These are phyloP conservation scores for Flaveria robusta DNA, from an alignment of 129 eudicot genomes.

Conservation along the genomic window DNA sequence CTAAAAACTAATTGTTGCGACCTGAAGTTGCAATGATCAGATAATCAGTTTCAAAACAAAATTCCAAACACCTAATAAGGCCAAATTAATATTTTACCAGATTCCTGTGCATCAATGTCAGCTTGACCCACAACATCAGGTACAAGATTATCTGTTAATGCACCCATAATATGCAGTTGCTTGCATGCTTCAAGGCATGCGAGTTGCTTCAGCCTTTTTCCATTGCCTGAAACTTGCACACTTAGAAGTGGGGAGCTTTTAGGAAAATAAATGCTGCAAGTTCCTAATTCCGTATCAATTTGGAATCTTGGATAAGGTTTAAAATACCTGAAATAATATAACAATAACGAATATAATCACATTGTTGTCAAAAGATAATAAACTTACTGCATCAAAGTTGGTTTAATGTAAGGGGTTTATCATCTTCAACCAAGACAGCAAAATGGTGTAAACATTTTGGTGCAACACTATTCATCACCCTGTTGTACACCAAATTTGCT, in stretches of 20 bases:
- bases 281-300: conserved; percentile 45
- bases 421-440: background rate
- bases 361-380: background rate
- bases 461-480: background rate
- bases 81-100: conserved; percentile 42
- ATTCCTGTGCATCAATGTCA: conserved; percentile 33
- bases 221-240: conserved; percentile 44
- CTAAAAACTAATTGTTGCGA: background rate
- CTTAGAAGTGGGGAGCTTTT: conserved; percentile 63
- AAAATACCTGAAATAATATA: conserved; percentile 54
- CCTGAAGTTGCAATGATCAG: background rate
- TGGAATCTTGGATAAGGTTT: conserved; percentile 74
- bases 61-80: background rate
- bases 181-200: conserved; percentile 91
- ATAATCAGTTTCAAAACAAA: background rate
- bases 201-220: conserved; percentile 60
- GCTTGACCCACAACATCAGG: conserved; percentile 75
- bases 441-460: background rate
- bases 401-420: background rate
- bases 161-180: conserved; percentile 65
- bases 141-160: conserved; percentile 76
- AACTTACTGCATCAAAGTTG: background rate
- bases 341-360: background rate
- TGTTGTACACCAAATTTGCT: background rate
- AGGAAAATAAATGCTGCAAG: conserved; percentile 65